phyloP scores from a whole-genome alignment of 129 eudicot genomes.

The Apium graveolens region DNA sequence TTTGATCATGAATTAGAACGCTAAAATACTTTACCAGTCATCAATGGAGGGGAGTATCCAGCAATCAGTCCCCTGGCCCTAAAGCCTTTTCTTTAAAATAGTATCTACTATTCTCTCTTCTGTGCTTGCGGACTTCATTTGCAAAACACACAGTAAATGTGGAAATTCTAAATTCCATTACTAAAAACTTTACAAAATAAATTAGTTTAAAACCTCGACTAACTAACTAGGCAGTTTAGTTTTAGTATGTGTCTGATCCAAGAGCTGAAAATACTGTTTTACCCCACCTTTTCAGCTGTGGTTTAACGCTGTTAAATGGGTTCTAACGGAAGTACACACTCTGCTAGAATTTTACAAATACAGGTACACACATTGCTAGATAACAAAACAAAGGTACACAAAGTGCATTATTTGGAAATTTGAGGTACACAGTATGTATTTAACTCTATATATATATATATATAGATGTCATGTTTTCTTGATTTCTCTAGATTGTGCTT shows the following conservation, averaged over 20 bases:
- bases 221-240: too few relatives aligned
- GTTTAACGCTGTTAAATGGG: too few relatives aligned
- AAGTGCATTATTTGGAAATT: too few relatives aligned
- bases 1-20: constrained; percentile 24
- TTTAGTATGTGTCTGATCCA: too few relatives aligned
- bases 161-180: background rate
- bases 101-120: background rate
- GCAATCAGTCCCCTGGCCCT: background rate
- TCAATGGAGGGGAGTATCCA: background rate
- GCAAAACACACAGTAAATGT: background rate
- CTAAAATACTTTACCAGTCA: background rate
- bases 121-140: background rate
- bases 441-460: too few relatives aligned
- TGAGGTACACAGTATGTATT: too few relatives aligned
- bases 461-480: constrained; percentile 4
- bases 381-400: too few relatives aligned
- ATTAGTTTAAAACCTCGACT: background rate
- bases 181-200: background rate
- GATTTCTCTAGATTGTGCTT: constrained; percentile 52
- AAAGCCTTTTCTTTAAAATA: background rate
- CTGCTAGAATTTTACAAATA: too few relatives aligned
- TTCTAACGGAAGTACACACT: too few relatives aligned
- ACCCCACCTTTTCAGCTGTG: too few relatives aligned
- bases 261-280: too few relatives aligned
- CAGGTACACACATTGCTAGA: too few relatives aligned